Conservation (phyloP, 2,329 filamentous ascomycete species). For the Xylariaceae sp. region DNA sequence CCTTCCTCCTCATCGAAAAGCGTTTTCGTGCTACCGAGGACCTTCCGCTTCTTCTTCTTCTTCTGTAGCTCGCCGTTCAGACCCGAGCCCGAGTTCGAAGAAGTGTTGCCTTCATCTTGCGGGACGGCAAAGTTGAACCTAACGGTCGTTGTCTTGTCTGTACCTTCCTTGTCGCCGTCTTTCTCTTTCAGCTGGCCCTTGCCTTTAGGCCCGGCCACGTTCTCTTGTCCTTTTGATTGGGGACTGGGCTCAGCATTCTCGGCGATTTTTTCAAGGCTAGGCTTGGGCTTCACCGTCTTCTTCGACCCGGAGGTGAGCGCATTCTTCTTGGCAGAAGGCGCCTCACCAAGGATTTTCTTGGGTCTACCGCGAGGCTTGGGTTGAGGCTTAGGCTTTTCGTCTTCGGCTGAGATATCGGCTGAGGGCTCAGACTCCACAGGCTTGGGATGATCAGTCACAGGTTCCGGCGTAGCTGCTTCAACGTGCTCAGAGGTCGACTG, state of each 20-base stretch:
- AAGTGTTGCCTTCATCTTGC: slow-evolving; percentile 20
- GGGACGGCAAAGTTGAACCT: slow-evolving; percentile 27
- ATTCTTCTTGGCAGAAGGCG: slow-evolving; percentile 42
- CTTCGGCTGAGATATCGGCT: slow-evolving; percentile 15
- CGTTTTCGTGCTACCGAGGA: slow-evolving; percentile 61
- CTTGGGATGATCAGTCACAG: slow-evolving; percentile 6
- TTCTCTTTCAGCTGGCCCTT: slow-evolving; percentile 5
- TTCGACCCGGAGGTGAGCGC: slow-evolving; percentile 23
- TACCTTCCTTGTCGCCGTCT: slow-evolving; percentile 5
- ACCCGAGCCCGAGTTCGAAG: slow-evolving; percentile 7
- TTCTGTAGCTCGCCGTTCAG: slow-evolving; percentile 32
- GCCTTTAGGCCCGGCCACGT: slow-evolving; percentile 22
- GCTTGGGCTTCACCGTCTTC: slow-evolving; percentile 30
- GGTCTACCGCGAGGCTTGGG: slow-evolving; percentile 42
- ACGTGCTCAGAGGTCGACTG: slow-evolving; percentile 7
- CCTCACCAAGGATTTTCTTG: slow-evolving; percentile 43
- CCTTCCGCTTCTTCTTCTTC: slow-evolving; percentile 69
- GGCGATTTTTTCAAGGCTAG: slow-evolving; percentile 14
- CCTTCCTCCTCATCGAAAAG: slow-evolving; percentile 67
- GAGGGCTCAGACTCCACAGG: slow-evolving; percentile 10
- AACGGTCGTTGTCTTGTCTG: slow-evolving; percentile 23
- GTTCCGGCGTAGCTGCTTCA: slow-evolving; percentile 8
- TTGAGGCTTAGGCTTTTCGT: slow-evolving; percentile 23
- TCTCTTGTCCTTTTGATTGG: neutral
- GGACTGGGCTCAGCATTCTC: neutral